These are phyloP conservation scores for Colletotrichum salicis DNA, from an alignment of 2,329 filamentous ascomycete genomes.

Conservation along the genomic window DNA sequence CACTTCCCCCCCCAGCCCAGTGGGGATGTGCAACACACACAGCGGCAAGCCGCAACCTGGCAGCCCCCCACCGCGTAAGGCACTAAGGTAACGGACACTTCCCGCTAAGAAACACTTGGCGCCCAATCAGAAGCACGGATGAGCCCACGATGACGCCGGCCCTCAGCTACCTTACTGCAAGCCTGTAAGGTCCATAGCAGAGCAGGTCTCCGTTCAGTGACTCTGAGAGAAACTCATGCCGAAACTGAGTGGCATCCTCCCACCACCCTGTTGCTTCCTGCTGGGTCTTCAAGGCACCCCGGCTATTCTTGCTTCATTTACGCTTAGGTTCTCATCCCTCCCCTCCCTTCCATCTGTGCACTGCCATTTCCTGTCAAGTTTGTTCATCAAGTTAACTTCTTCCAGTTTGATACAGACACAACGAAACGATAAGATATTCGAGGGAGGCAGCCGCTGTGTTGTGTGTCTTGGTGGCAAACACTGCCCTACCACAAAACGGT, in stretches of 20 bases:
- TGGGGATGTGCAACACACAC: background rate
- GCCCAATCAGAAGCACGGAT: constrained; percentile 17
- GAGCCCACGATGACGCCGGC: constrained; percentile 27
- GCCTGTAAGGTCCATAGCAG: too few species aligned
- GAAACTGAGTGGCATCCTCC: background rate
- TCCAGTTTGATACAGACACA: background rate
- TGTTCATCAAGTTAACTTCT: background rate
- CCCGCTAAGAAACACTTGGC: background rate
- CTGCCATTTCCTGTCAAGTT: background rate
- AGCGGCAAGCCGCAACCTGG: background rate
- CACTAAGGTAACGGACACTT: background rate
- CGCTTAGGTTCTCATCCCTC: background rate
- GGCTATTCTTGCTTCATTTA: constrained; percentile 23
- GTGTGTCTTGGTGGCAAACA: background rate
- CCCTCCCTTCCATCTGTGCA: background rate
- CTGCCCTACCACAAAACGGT: background rate
- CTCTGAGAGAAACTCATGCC: constrained; percentile 20
- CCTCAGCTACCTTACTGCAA: background rate
- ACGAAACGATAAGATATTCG: background rate
- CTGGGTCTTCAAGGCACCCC: constrained; percentile 25
- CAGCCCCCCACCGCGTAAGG: background rate
- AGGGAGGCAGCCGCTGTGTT: background rate
- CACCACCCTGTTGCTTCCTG: background rate
- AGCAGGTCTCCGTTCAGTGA: background rate
- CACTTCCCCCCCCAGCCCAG: background rate